phyloP scores from a whole-genome alignment of 2,329 filamentous ascomycete species.

The Exophiala alcalophila region DNA sequence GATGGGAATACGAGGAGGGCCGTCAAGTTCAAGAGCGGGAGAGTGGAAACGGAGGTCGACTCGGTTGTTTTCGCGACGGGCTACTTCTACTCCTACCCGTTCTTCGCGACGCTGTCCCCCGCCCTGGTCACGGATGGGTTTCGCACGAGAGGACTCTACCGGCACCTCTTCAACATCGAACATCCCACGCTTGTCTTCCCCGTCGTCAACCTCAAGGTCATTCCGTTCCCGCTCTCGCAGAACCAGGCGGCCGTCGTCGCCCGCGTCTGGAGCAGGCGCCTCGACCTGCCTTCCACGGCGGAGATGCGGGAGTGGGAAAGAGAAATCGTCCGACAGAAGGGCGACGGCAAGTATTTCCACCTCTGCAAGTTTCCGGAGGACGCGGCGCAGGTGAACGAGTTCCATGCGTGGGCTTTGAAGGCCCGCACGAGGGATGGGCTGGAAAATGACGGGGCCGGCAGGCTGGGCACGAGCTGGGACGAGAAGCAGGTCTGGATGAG shows the following conservation, averaged over 20 bases:
- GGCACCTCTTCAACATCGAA: constrained; percentile 73
- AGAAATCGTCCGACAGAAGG: constrained; percentile 32
- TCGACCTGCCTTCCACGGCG: constrained; percentile 59
- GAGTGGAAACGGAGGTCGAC: constrained; percentile 66
- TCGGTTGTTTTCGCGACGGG: constrained; percentile 83
- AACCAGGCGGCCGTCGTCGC: constrained; percentile 74
- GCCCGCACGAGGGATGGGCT: constrained; percentile 40
- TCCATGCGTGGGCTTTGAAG: constrained; percentile 43
- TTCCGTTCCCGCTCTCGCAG: constrained; percentile 81
- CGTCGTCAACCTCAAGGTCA: constrained; percentile 73
- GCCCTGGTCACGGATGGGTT: constrained; percentile 63
- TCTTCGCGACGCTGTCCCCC: constrained; percentile 45
- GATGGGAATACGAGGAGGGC: constrained; percentile 55
- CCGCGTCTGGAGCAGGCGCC: constrained; percentile 69
- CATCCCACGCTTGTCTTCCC: constrained; percentile 78
- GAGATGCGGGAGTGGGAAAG: constrained; percentile 59
- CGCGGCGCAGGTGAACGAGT: constrained; percentile 45
- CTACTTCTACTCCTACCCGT: constrained; percentile 82
- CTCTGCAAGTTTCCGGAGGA: constrained; percentile 50
- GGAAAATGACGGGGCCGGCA: constrained; percentile 53
- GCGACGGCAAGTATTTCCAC: constrained; percentile 47
- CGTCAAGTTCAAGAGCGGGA: constrained; percentile 65
- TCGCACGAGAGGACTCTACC: constrained; percentile 68
- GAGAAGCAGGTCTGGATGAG: constrained; percentile 70
- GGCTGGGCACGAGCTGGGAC: constrained; percentile 69